Base-by-base conservation (phyloP, 768 basidiomycete species). In the Pulveroboletus sp. region DNA sequence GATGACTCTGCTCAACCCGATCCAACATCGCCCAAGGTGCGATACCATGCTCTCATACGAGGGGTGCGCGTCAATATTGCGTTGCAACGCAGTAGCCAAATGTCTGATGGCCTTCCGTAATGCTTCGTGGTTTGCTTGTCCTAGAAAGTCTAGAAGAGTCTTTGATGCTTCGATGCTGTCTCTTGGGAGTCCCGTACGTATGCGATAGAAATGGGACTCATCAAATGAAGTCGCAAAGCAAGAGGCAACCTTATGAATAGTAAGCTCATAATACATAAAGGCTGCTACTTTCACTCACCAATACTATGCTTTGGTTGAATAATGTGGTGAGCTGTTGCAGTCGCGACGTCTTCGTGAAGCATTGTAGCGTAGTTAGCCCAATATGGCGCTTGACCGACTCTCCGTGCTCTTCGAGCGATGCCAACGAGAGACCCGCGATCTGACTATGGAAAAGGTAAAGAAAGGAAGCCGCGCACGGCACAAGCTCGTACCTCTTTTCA, bases 1-100 rank as follows among this genome's bases (percentile, higher is more conserved):
- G 21, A 94, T 66, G 45, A 84, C 55, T 16, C 73, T 74, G 38
- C 79, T 76, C 41, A 89, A 61, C 1, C 75, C 76, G 27, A 90
- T 70, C 82, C 86, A 94, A 37, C 71, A 65, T 17, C 62, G 62
- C 11, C 77, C 81, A 8, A 79, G 43, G 47, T 62, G 70, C 21
- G 62, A 56, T 9, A 73, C 69, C 50, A 67, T 33, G 41, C 55
- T 49, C 57, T 57, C 43, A 34, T 40, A 39, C 52, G 52, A 43
- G 37, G 59, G 46, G 49, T 35, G 37, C 19, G 47, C 35, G 41
- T 49, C 43, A 41, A 45, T 33, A 25, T 69, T 40, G 43, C 51
- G 52, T 25, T 56, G 48, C 9, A 68, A 37, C 4, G 64, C 41
- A 14, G 67, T 63, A 32, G 56, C 44, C 21, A 78, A 56, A 32